Base-by-base conservation (phyloP, 495 filamentous ascomycete species). In the Pseudomonodictys pantanalensis region DNA sequence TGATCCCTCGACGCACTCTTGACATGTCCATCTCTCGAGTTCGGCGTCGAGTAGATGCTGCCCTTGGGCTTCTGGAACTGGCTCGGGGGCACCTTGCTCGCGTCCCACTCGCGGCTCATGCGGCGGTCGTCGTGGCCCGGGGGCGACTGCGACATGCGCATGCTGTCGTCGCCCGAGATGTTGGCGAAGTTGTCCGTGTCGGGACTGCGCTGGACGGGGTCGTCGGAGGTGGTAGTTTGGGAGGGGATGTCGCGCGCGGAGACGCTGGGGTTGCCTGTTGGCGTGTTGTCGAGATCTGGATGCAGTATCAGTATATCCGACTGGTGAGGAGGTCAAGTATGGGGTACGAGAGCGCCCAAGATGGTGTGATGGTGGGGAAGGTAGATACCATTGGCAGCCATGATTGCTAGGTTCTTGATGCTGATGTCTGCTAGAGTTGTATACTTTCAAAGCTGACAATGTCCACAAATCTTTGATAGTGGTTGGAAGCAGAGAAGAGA, bases 61-160 rank as follows among this genome's bases (percentile, higher is more conserved):
- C 82, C 83, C 71, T 85, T 79, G 68, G 79, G 76, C 73, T 82
- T 81, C 66, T 85, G 82, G 75, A 86, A 86, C 32, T 79, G 79
- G 49, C 74, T 78, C 23, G 82, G 82, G 3, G 79, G 79, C 2
- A 83, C 81, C 70, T 85, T 85, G 61, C 78, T 75, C 23, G 82
- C 82, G 67, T 85, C 71, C 71, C 71, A 74, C 48, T 74, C 71
- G 39, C 66, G 65, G 52, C 71, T 74, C 71, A 70, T 67, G 9
- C 71, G 68, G 8, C 70, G 65, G 43, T 68, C 65, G 10, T 25
- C 38, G 17, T 22, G 26, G 10, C 32, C 17, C 12, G 65, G 60
- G 17, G 60, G 55, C 4, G 60, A 58, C 6, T 39, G 41, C 0
- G 56, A 55, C 12, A 64, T n/a, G 6, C 45, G 22, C 66, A 69